Base-by-base conservation (phyloP, 2,329 filamentous ascomycete genomes). In the Calonectria crousiana region DNA sequence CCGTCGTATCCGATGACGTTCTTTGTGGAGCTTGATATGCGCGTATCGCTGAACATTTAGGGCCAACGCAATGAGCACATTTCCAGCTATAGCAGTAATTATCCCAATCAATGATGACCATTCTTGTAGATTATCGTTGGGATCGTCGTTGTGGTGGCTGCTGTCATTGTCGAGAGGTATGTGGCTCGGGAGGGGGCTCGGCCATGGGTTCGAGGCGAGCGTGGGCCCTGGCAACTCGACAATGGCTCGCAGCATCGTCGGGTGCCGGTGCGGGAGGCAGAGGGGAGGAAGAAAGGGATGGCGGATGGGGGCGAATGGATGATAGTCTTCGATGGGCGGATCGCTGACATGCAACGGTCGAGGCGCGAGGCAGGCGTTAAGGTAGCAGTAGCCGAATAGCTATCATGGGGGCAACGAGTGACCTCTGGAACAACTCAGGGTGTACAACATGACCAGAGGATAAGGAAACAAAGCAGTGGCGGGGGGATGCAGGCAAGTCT, bases 31-130 rank as follows among this genome's bases (percentile, higher is more conserved):
- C 71, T 93, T 91, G 72, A 97, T 95, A 83, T 99, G 97, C 41
- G 97, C 96, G 83, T 98, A 98, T 77, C 97, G 92, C 85, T 99
- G 97, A 65, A 97, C 96, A 83, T 99, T 99, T 75, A 99, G 91
- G 16, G 97, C 97, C 76, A 99, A 92, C 0, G 96, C 98, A 78
- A 99, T 98, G 68, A 99, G 90, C 41, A 98, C 88, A 81, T 99
- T 99, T 71, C 97, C 97, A 67, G 94, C 90, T 81, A 99, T 97
- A 66, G 97, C 96, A 3, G 96, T 98, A 69, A 96, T 86, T 81
- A 99, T 98, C 79, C 97, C 97, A 82, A 99, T 98, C 69, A 98
- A 88, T 32, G 95, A 97, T 60, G 95, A 98, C 96, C 96, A 98
- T 83, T 93, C 88, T 77, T 91, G 89, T 30, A 93, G 84, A 11